Percentiles rank a stretch among this genome's conserved stretches.
phyloP scores from a whole-genome alignment of 495 filamentous ascomycete species.

The Neurospora pannonica region DNA sequence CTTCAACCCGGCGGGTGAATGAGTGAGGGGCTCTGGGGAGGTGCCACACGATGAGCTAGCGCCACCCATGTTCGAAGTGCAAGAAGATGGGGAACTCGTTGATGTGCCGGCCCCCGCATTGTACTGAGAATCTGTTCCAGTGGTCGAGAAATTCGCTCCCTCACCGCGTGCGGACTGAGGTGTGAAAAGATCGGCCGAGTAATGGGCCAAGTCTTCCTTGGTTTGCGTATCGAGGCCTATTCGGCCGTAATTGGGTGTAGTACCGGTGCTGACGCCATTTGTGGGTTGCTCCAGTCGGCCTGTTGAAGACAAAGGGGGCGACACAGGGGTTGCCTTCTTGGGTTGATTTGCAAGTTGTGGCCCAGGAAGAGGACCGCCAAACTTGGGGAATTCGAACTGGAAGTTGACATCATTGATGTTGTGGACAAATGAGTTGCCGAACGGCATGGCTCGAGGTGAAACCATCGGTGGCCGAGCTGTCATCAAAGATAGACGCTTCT shows the following conservation, averaged over 20 bases:
- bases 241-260: slow-evolving; percentile 14
- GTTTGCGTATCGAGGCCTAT: slow-evolving; percentile 18
- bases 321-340: slow-evolving; percentile 20
- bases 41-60: slow-evolving; percentile 71
- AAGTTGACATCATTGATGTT: slow-evolving; percentile 68
- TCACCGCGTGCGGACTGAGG: slow-evolving; percentile 23
- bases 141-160: slow-evolving; percentile 37
- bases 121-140: slow-evolving; percentile 51
- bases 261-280: slow-evolving; percentile 16
- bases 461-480: slow-evolving; percentile 18
- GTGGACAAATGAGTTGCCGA: slow-evolving; percentile 43
- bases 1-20: slow-evolving; percentile 49
- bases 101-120: slow-evolving; percentile 25
- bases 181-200: slow-evolving; percentile 22
- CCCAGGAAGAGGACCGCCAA: slow-evolving; percentile 59
- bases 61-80: slow-evolving; percentile 41
- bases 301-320: slow-evolving; percentile 11
- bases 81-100: slow-evolving; percentile 55
- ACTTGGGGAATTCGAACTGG: slow-evolving; percentile 86
- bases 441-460: slow-evolving; percentile 16
- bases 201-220: slow-evolving; percentile 27
- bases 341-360: slow-evolving; percentile 42
- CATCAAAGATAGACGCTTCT: slow-evolving; percentile 66
- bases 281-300: slow-evolving; percentile 25
- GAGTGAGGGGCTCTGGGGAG: slow-evolving; percentile 45